Base-by-base conservation (phyloP, 208 protist species). In the Leishmania braziliensis region DNA sequence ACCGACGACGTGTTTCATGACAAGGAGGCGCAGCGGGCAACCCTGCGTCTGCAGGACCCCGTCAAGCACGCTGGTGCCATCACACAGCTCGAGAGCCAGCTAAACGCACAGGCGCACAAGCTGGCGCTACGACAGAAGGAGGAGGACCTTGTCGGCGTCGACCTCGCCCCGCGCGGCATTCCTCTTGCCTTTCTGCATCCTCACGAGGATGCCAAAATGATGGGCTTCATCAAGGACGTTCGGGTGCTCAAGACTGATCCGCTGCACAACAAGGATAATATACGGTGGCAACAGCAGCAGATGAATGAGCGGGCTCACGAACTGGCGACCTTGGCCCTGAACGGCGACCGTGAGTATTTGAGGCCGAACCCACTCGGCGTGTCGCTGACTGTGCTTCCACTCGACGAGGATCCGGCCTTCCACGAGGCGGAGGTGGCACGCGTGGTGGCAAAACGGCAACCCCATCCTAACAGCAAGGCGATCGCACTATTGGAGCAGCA, bases 191-290 rank as follows among this genome's bases (percentile, higher is more conserved):
- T 94, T 51, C 86, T 96, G 54, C 77, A 92, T 14, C 90, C 88
- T 6, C 91, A 96, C 84, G 75, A 86, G 26, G 90, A 96, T 75
- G 20, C 84, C n/a, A 83, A 83, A 71, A 89, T 96, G 73, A 78
- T 53, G 5, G 53, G 39, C 18, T 51, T 88, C 60, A 90, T 91
- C 66, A 79, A 84, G 69, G 81, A 91, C 39, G 51, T 92, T 14
- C 90, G 92, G 3, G 83, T 91, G 43, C 85, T 94, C 10, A 93
- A 93, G 83, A 89, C 86, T 36, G 89, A 92, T 58, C 84, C 85
- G 33, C 60, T 86, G 46, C 82, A 84, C 43, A 91, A 93, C 76
- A 85, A 84, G 20, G 87, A 87, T 76, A 90, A 91, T 77, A 93
- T 95, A 73, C 82, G 84, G 43, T 79, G 63, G 29, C 84, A 88